Conservation (phyloP, 805 yeast genomes). For the Cyberlindnera galapagoensis region DNA sequence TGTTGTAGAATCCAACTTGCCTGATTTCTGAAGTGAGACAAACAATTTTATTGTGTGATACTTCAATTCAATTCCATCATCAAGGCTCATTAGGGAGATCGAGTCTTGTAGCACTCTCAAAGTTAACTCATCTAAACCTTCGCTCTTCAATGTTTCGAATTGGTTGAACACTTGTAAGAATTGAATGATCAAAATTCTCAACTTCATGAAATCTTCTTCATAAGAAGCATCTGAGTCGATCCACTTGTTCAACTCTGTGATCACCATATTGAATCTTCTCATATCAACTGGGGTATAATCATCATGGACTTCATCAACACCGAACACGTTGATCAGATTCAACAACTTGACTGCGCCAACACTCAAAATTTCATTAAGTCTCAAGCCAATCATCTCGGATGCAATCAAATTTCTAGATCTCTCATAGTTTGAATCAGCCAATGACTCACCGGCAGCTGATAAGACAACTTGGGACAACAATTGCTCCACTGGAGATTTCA, state of each 20-base stretch:
- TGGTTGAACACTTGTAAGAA: constrained; percentile 39
- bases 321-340: constrained; percentile 38
- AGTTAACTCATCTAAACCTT: constrained; percentile 33
- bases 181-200: constrained; percentile 36
- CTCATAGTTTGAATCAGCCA: constrained; percentile 34
- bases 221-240: constrained; percentile 55
- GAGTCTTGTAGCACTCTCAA: constrained; percentile 37
- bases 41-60: constrained; percentile 41
- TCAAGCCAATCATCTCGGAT: constrained; percentile 57
- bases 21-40: constrained; percentile 23
- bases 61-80: constrained; percentile 34
- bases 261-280: constrained; percentile 50
- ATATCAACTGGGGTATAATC: constrained; percentile 16
- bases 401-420: constrained; percentile 54
- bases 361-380: constrained; percentile 32
- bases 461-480: constrained; percentile 27
- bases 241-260: constrained; percentile 50
- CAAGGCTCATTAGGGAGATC: constrained; percentile 34
- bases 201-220: constrained; percentile 43
- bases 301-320: constrained; percentile 19
- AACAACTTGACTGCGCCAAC: constrained; percentile 43
- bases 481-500: constrained; percentile 27
- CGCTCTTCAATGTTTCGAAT: constrained; percentile 21
- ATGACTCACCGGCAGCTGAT: constrained; percentile 29
- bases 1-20: constrained; percentile 23